A percentile compares a stretch with the other conserved stretches of the same genome.
Conservation (phyloP, 805 yeast species). For the Saturnispora silvae region DNA sequence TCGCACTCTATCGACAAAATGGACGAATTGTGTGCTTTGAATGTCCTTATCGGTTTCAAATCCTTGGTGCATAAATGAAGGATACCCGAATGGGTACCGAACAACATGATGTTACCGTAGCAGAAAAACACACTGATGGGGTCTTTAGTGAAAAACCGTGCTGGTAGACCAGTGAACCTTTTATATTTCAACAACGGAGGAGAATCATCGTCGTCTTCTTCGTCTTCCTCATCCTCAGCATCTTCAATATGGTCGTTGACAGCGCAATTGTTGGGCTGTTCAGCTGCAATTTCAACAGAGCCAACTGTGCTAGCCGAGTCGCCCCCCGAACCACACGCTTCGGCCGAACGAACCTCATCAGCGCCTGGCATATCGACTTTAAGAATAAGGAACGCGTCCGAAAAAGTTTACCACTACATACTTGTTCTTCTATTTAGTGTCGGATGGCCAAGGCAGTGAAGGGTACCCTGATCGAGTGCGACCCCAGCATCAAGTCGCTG, state of each 20-base stretch:
- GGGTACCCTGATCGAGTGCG: constrained; percentile 49
- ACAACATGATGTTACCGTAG: constrained; percentile 50
- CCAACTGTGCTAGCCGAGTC: too few species aligned
- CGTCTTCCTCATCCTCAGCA: constrained; percentile 27
- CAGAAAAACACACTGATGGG: constrained; percentile 65
- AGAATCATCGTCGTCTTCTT: constrained; percentile 27
- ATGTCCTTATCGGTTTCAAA: constrained; percentile 53
- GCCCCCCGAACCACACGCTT: too few species aligned
- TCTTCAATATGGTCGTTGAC: neutral
- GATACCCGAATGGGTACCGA: constrained; percentile 86
- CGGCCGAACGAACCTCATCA: too few species aligned
- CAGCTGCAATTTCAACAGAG: too few species aligned
- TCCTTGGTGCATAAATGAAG: constrained; percentile 57
- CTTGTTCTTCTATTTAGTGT: too few species aligned
- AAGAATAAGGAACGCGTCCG: too few species aligned
- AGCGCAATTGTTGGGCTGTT: too few species aligned
- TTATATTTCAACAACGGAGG: constrained; percentile 73
- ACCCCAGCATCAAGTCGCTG: constrained; percentile 85
- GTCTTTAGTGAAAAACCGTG: constrained; percentile 61
- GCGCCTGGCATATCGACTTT: too few species aligned
- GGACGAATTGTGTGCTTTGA: constrained; percentile 80
- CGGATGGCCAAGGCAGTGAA: constrained; percentile 44
- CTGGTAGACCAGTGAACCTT: constrained; percentile 57
- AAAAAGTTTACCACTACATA: too few species aligned
- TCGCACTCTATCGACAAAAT: constrained; percentile 64